Base-by-base conservation (phyloP, 139 green algal species). In the Coccomyxa sp. region DNA sequence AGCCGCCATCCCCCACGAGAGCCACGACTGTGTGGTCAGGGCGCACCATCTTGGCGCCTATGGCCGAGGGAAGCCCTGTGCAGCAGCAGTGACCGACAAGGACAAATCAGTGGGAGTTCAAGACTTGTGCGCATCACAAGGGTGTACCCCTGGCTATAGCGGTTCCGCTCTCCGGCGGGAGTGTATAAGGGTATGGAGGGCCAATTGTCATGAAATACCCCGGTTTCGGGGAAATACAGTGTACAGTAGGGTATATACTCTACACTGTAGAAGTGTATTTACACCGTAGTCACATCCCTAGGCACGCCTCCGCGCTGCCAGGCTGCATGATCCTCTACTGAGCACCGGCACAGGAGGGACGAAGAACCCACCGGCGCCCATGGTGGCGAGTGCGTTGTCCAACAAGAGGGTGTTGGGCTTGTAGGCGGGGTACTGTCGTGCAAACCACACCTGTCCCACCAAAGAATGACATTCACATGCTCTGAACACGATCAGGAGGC, bases 301-400 rank as follows among this genome's bases (percentile, higher is more conserved):
- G 38, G 38, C 38, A 51, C 7, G 38, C 38, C 38, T 51, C 38
- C 7, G 38, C 3, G 3, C 38, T 51, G 38, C 38, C 38, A 7
- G 38, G 38, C n/a, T 51, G 38, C 38, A 51, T 51, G 7, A 7
- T 7, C 38, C 38, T 51, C 38, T 51, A 51, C 7, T 7, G 3
- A 51, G 7, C 38, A 51, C 38, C 38, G 7, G 38, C 38, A 51
- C 3, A 51, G 38, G 38, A 51, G 38, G 38, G 38, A 51, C 3
- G 38, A 7, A 51, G 3, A n/a, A 51, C 38, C 7, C 38, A 51
- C 38, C 63, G 16, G 87, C 87, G 4, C 85, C 87, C 87, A 90
- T 90, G 31, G 81, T 90, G 63, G 87, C 87, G 13, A 90, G 81
- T 18, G 87, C 87, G 80, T 90, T 90, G 68, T 90, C 87, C 60